Conservation (phyloP, 306 rosid genomes). For the Vigna angularis region DNA sequence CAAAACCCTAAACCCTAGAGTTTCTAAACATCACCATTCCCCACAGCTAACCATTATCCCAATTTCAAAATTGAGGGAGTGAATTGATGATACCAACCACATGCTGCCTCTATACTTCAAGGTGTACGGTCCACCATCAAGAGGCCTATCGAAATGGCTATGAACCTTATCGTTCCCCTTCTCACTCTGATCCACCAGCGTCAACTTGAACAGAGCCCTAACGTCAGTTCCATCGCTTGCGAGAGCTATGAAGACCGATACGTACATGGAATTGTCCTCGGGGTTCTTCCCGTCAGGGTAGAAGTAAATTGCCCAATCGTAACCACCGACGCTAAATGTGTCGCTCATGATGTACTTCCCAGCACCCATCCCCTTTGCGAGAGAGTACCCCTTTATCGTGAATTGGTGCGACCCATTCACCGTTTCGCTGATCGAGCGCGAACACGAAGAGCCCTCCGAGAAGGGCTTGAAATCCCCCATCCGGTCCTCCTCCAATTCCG, state of each 20-base stretch:
- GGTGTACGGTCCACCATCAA: constrained; percentile 92
- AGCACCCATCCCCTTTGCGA: constrained; percentile 92
- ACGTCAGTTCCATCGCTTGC: constrained; percentile 91
- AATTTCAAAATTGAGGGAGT: not conserved
- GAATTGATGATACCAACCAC: constrained; percentile 61
- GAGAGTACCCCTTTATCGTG: constrained; percentile 79
- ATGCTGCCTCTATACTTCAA: constrained; percentile 93
- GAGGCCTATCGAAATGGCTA: constrained; percentile 91
- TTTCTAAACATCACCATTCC: not conserved
- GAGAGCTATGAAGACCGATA: constrained; percentile 86
- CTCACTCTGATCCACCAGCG: constrained; percentile 74
- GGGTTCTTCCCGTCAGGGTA: constrained; percentile 94
- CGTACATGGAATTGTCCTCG: constrained; percentile 78
- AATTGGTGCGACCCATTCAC: constrained; percentile 86
- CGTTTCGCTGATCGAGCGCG: constrained; percentile 79
- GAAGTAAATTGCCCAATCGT: constrained; percentile 93
- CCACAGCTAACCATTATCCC: not conserved
- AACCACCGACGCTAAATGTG: constrained; percentile 84
- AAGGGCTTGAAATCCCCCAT: constrained; percentile 57
- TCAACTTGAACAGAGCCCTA: constrained; percentile 83
- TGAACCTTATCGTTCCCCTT: constrained; percentile 86
- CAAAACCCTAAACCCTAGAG: constrained; percentile 43
- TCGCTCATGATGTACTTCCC: constrained; percentile 88
- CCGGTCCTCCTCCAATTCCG: constrained; percentile 49
- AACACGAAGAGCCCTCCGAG: constrained; percentile 63